Base-by-base conservation (phyloP, 768 basidiomycete species). In the Tylopilus subfusipes region DNA sequence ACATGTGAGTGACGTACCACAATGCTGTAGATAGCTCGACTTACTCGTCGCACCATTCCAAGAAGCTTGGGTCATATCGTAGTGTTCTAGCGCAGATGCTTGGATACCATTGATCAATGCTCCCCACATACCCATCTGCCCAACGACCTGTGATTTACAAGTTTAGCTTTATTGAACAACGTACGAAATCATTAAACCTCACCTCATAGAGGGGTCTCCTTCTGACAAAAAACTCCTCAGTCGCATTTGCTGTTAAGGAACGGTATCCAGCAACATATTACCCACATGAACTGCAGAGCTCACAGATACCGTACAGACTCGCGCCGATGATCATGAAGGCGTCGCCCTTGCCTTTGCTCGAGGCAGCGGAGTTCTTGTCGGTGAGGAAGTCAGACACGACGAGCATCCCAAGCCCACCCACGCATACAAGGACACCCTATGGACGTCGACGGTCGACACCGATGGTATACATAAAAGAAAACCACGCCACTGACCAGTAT, bases 241-340 rank as follows among this genome's bases (percentile, higher is more conserved):
- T 90, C 27, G 91, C 89, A 59, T 93, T 93, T 22, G 88, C 90
- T 92, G 58, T 29, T 22, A 24, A 50, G 49, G 2, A 31, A 46
- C 38, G 3, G 58, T 52, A n/a, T 54, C 10, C 31, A 50, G 33
- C 13, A 9, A 36, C 11, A 18, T 34, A 25, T 10, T 4, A 13
- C 49, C n/a, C 14, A 52, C 38, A 27, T 33, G 39, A 25, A 42
- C 36, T 19, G 39, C 19, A 38, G 22, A 14, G 81, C 85, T 56
- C 63, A 92, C 90, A 89, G 68, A 93, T 84, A 42, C 92, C 92
- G 59, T 93, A 93, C 21, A 93, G 76, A 0, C 89, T 88, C 5
- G 92, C 89, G 25, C 90, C 92, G 44, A 85, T 78, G 54, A 94
- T 81, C 88, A 93, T 93, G 66, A 92, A 91, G 25, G 78, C 85